Conservation (phyloP, 352 stramenopile genomes). For the Pseudoperonospora humuli region DNA sequence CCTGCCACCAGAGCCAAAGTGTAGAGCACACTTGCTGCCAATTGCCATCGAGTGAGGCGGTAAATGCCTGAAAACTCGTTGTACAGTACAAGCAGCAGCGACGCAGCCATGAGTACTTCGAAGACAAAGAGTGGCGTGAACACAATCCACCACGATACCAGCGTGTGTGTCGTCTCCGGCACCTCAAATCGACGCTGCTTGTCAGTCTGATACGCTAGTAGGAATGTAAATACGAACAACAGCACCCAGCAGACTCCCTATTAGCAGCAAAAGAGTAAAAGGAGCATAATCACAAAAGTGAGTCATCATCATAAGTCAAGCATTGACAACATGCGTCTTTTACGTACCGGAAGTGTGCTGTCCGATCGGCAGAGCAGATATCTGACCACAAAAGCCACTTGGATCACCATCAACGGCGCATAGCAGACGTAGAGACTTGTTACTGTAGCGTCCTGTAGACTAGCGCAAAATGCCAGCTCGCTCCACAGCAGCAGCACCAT, state of each 20-base stretch:
- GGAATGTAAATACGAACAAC: conserved; percentile 68
- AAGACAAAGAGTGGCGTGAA: conserved; percentile 59
- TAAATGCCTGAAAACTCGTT: conserved; percentile 74
- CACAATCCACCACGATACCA: conserved; percentile 70
- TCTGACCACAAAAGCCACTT: conserved; percentile 69
- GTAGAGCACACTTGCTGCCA: conserved; percentile 68
- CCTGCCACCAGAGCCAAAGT: conserved; percentile 49
- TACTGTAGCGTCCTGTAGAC: conserved; percentile 39
- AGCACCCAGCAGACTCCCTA: conserved; percentile 75
- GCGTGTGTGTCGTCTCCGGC: conserved; percentile 16
- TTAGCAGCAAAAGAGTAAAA: neutral
- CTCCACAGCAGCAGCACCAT: conserved; percentile 69
- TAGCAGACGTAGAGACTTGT: conserved; percentile 76
- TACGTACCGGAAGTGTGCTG: conserved; percentile 60
- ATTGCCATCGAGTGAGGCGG: conserved; percentile 62
- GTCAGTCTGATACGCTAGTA: conserved; percentile 73
- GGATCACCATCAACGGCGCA: conserved; percentile 71
- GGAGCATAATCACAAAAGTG: conserved; percentile 1
- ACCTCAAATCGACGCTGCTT: conserved; percentile 29
- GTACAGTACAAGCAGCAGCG: conserved; percentile 63
- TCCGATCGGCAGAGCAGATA: conserved; percentile 77
- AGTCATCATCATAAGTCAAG: neutral
- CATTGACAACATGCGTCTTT: conserved; percentile 7
- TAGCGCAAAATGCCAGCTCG: conserved; percentile 73
- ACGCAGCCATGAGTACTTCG: conserved; percentile 46